Conservation (phyloP, 2,329 filamentous ascomycete species). For the Scortechinia acanthostroma region DNA sequence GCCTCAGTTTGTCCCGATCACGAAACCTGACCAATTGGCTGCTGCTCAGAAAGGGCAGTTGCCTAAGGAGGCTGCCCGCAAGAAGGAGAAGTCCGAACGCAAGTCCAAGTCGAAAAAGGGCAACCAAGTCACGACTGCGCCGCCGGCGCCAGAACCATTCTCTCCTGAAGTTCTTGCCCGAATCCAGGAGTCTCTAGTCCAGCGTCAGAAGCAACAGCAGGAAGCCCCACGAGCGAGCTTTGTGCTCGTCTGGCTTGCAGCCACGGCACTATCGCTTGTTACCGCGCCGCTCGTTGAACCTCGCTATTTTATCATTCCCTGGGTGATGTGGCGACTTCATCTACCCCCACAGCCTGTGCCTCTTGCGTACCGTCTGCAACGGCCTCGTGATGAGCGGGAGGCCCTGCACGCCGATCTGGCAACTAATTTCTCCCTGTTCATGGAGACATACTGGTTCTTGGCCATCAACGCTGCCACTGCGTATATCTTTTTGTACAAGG, state of each 20-base stretch:
- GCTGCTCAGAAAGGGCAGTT: neutral
- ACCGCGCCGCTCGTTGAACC: conserved; percentile 91
- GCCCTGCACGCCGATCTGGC: neutral
- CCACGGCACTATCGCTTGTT: conserved; percentile 72
- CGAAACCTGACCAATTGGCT: neutral
- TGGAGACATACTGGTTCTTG: conserved; percentile 51
- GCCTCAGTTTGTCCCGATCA: neutral
- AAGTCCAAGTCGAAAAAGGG: neutral
- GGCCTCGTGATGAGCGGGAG: neutral
- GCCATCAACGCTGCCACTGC: conserved; percentile 39
- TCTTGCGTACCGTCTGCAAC: neutral
- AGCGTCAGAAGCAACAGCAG: conserved; percentile 11
- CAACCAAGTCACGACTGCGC: neutral
- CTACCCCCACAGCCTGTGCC: conserved; percentile 36
- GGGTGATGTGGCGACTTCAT: conserved; percentile 84
- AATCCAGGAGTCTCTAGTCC: conserved; percentile 20
- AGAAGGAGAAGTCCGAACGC: neutral
- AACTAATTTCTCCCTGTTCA: conserved; percentile 24
- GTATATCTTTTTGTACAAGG: conserved; percentile 45
- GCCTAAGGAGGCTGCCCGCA: neutral
- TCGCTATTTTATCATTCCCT: conserved; percentile 90
- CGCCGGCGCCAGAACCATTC: neutral
- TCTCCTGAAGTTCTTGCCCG: conserved; percentile 38
- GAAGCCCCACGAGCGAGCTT: conserved; percentile 35
- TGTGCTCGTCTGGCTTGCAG: conserved; percentile 49